Conservation (phyloP, 2,329 filamentous ascomycete species). For the Spiromastix sp. region DNA sequence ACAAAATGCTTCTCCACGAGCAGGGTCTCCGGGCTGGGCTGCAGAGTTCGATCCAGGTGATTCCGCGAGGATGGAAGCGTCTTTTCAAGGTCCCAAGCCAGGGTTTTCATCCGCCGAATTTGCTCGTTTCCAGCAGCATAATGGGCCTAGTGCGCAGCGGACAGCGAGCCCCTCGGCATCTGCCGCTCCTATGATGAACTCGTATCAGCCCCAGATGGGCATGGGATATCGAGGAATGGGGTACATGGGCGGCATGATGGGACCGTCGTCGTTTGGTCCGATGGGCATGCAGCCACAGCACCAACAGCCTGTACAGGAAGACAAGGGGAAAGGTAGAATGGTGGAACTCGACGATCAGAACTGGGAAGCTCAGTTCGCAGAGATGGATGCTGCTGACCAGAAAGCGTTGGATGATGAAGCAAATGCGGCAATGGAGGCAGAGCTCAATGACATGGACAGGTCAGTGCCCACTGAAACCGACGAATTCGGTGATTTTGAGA, state of each 20-base stretch:
- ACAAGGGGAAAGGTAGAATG: slow-evolving; percentile 73
- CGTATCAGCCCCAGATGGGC: slow-evolving; percentile 35
- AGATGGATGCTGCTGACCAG: slow-evolving; percentile 56
- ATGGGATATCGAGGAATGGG: slow-evolving; percentile 31
- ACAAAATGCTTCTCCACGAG: slow-evolving; percentile 39
- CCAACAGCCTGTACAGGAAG: slow-evolving; percentile 40
- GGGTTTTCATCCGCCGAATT: slow-evolving; percentile 79
- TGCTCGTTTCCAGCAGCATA: slow-evolving; percentile 70
- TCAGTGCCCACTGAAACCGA: slow-evolving; percentile 58
- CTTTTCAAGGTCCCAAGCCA: slow-evolving; percentile 46
- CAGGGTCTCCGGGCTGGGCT: slow-evolving; percentile 50
- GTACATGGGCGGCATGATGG: slow-evolving; percentile 26
- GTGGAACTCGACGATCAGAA: slow-evolving; percentile 87
- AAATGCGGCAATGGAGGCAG: slow-evolving; percentile 67
- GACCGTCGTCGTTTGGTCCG: slow-evolving; percentile 44
- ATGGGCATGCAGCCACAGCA: slow-evolving; percentile 35
- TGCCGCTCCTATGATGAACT: slow-evolving; percentile 42
- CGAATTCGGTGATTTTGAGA: slow-evolving; percentile 73
- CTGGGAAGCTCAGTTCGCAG: slow-evolving; percentile 94
- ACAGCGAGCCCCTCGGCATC: slow-evolving; percentile 48
- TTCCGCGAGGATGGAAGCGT: slow-evolving; percentile 61
- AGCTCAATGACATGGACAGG: slow-evolving; percentile 84
- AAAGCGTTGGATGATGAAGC: slow-evolving; percentile 51
- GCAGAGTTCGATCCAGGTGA: slow-evolving; percentile 53
- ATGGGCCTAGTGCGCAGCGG: slow-evolving; percentile 46